These are phyloP conservation scores for Leccinum uliginosum DNA, from an alignment of 768 basidiomycete genomes.

Conservation along the genomic window DNA sequence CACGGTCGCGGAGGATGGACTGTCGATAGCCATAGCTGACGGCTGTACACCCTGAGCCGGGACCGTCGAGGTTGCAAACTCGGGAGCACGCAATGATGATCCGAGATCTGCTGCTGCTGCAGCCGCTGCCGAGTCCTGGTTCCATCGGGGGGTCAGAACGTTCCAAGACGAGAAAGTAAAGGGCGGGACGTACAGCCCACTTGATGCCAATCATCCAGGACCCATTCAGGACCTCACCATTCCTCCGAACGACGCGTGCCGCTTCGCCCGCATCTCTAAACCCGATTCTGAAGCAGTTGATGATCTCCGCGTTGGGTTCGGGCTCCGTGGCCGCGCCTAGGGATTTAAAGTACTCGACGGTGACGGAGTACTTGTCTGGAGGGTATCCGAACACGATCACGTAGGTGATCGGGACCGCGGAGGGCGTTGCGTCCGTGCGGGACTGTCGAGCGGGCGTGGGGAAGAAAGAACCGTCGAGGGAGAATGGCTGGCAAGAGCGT, in stretches of 20 bases:
- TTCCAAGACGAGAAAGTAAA: not conserved
- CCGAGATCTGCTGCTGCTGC: constrained; percentile 49
- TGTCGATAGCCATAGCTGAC: constrained; percentile 47
- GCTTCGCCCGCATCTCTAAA: constrained; percentile 71
- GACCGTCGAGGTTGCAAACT: not conserved
- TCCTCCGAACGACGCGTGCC: constrained; percentile 73
- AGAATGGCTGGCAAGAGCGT: constrained; percentile 13
- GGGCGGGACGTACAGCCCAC: constrained; percentile 62
- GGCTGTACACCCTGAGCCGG: constrained; percentile 19
- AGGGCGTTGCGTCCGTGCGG: constrained; percentile 25
- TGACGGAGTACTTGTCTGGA: constrained; percentile 65
- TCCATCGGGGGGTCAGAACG: constrained; percentile 3
- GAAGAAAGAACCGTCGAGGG: constrained; percentile 18
- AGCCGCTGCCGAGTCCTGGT: constrained; percentile 52
- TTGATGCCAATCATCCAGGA: constrained; percentile 84
- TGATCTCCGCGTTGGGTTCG: constrained; percentile 61
- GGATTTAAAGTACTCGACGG: constrained; percentile 70
- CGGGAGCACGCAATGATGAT: constrained; percentile 20
- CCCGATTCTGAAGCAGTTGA: constrained; percentile 80
- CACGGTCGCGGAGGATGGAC: constrained; percentile 36
- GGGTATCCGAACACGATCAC: constrained; percentile 90
- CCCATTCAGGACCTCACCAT: constrained; percentile 72
- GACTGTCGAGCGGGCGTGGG: constrained; percentile 12
- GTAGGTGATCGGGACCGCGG: constrained; percentile 45
- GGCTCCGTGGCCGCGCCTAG: constrained; percentile 69